Evolutionary conservation across 164 flowering plant species (phyloP), one percentile per base, ranked within the genome.

Genomic region (Nymphaea thermarum): DNA sequence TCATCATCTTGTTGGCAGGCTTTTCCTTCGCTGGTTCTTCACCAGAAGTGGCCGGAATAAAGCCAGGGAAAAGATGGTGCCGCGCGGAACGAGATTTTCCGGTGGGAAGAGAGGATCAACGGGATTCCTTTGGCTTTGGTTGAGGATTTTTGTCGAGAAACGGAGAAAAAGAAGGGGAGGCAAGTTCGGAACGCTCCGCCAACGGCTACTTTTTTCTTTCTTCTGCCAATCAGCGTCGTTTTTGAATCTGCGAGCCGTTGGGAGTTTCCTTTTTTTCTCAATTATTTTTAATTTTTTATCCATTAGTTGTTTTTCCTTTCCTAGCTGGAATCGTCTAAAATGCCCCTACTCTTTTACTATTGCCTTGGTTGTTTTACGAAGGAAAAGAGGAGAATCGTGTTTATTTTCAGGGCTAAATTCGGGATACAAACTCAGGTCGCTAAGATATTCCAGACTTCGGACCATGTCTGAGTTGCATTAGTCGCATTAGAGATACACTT

Each of bases 131-230:
- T 41, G 75, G 59, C 66, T 61, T 44, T 67, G 68, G 12, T 10
- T 10, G 55, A 2, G 3, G 3, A 6, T 47, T 12, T 47, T 47
- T 47, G 55, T 25, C 2, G 55, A 51, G 57, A 15, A 15, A 51
- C 57, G 57, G 14, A 8, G 57, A 51, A 8, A 51, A 51, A 51
- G 57, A 51, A 51, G 57, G 57, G 36, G 15, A 15, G 3, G 57
- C 36, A 25, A 25, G 36, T 25, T 25, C 36, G 36, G 36, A 51
- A 76, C 84, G 83, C 85, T 82, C 84, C 64, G 63, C 78, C 77
- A 86, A 86, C 91, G 88, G 87, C 91, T 86, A 83, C 77, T 82
- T 83, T 76, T 68, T 51, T 15, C 36, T 10, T 36, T 66, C 36
- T 17, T 0, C 43, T 25, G 65, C 25, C 45, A 53, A 55, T 17